Base-by-base conservation (phyloP, 2,329 filamentous ascomycete species). In the Diaporthe capsici region DNA sequence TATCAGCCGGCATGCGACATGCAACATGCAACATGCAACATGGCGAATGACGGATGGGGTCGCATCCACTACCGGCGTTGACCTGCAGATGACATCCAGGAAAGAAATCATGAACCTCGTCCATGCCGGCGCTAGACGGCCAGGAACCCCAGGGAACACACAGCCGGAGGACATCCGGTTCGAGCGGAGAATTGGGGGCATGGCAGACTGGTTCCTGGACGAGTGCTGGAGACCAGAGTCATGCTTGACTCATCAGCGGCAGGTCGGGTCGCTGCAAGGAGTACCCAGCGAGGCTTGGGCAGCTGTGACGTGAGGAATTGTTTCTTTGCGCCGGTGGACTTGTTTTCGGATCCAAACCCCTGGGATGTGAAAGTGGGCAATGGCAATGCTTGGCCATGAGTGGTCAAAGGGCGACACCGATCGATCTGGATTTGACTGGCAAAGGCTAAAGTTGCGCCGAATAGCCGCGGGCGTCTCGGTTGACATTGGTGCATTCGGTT, bases 1-100 rank as follows among this genome's bases (percentile, higher is more conserved):
- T 73, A 77, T 63, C 61, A 77, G 73, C 76, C 76, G 73, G 71
- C 71, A 75, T 77, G 76, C 67, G 67, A 70, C 72, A 73, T 63
- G 60, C 60, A 9, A 61, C 58, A 42, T 76, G 76, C 67, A 71
- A 70, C 61, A 71, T 63, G 60, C 63, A 71, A 60, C 71, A 72
- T 76, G 75, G 70, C 51, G 51, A 75, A 67, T 65, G 25, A 73
- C 39, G 58, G 60, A 72, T 72, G 71, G 72, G 60, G 73, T 75
- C 68, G 70, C 68, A 73, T 75, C 70, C 65, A 73, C 71, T 63
- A 53, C 61, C 58, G 58, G 51, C 58, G 58, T 65, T 73, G 71
- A 73, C 71, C 71, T 65, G 71, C 71, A 73, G 71, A 65, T 55
- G 61, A 47, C 58, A 55, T 12, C 31, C 58, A 55, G 49, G 25